These are phyloP conservation scores for Penicillium herquei DNA, from an alignment of 495 filamentous ascomycete species.

Conservation along the genomic window DNA sequence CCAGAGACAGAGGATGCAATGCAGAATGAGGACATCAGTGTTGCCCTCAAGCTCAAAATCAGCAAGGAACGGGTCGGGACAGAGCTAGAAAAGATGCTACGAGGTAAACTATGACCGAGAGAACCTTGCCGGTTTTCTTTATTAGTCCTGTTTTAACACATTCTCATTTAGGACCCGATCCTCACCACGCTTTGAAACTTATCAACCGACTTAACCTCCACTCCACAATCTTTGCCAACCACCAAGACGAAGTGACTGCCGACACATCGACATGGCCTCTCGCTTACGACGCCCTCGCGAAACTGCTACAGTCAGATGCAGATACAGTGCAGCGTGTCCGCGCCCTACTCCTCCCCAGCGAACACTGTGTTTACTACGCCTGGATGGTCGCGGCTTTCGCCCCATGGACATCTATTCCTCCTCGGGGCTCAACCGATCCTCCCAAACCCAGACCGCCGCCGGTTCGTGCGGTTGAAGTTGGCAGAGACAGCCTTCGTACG, in stretches of 20 bases:
- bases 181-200: slow-evolving; percentile 63
- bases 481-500: slow-evolving; percentile 74
- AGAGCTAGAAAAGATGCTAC: slow-evolving; percentile 89
- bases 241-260: slow-evolving; percentile 50
- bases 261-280: slow-evolving; percentile 40
- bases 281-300: slow-evolving; percentile 38
- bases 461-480: slow-evolving; percentile 55
- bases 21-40: slow-evolving; percentile 68
- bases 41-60: slow-evolving; percentile 82
- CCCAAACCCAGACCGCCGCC: slow-evolving; percentile 46
- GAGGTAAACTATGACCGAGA: slow-evolving; percentile 44
- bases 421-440: slow-evolving; percentile 30
- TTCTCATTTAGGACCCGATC: slow-evolving; percentile 57
- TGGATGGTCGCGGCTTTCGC: slow-evolving; percentile 75
- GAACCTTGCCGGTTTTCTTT: background rate
- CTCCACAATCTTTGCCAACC: slow-evolving; percentile 66
- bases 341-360: slow-evolving; percentile 53
- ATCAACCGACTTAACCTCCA: slow-evolving; percentile 77
- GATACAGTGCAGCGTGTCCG: slow-evolving; percentile 30
- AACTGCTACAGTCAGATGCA: slow-evolving; percentile 20
- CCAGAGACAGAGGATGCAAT: slow-evolving; percentile 66
- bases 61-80: slow-evolving; percentile 82
- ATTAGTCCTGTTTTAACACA: background rate
- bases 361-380: slow-evolving; percentile 61
- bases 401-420: slow-evolving; percentile 68